Evolutionary conservation across 441 rosid species (phyloP).

Genomic region (Biscutella laevigata): DNA sequence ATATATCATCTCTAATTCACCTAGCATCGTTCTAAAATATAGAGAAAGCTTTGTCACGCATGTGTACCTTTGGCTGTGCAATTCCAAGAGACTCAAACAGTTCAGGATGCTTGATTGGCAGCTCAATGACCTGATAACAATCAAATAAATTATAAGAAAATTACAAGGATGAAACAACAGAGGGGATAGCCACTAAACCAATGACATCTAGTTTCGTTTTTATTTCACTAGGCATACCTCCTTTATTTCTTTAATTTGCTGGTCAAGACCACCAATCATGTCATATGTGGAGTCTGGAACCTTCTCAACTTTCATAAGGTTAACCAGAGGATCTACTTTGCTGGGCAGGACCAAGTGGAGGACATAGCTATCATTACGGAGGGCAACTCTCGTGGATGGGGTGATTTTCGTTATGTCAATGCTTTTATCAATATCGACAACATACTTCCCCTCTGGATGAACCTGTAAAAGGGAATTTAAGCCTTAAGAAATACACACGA

Average conservation of each 20-base stretch:
- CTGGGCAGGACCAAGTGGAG: conserved; percentile 89
- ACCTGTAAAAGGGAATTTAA: conserved; percentile 41
- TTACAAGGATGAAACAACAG: not conserved
- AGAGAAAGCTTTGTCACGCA: not conserved
- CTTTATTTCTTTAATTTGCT: conserved; percentile 90
- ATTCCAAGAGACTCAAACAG: conserved; percentile 92
- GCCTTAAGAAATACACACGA: not conserved
- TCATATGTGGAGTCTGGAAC: conserved; percentile 96
- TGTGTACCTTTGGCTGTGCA: conserved; percentile 74
- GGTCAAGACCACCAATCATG: conserved; percentile 94
- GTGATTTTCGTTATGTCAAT: conserved; percentile 91
- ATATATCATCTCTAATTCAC: not conserved
- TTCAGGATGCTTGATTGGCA: conserved; percentile 45
- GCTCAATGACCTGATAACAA: conserved; percentile 69
- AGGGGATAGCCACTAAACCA: not conserved
- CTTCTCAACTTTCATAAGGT: conserved; percentile 94
- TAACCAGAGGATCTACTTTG: conserved; percentile 84
- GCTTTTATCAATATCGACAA: conserved; percentile 87
- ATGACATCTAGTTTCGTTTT: not conserved
- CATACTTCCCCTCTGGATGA: conserved; percentile 98
- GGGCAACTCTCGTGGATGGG: conserved; percentile 93
- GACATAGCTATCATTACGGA: conserved; percentile 96
- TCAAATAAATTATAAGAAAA: not conserved
- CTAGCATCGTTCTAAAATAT: not conserved
- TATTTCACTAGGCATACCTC: conserved; percentile 40